A percentile compares a stretch with the other conserved stretches of the same genome.
These are phyloP conservation scores for Solanum infundibuliforme DNA, from an alignment of 257 asterid species.

Conservation along the genomic window DNA sequence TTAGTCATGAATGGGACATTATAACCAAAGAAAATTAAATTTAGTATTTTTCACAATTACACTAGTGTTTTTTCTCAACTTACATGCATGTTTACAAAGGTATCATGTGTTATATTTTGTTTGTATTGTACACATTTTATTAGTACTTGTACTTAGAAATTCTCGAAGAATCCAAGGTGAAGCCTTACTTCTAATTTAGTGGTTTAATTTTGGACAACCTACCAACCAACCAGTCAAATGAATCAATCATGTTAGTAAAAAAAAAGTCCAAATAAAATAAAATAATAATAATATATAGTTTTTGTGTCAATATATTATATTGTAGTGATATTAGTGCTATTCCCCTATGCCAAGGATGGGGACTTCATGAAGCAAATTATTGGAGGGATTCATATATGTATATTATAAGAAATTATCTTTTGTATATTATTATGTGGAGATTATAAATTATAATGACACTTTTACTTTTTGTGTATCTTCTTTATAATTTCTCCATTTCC, in stretches of 20 bases:
- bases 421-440: background rate
- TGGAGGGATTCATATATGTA: background rate
- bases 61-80: background rate
- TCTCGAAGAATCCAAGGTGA: constrained; percentile 1
- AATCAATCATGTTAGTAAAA: background rate
- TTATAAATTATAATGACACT: background rate
- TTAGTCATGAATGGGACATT: background rate
- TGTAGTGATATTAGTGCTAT: background rate
- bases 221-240: background rate
- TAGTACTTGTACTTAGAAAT: background rate
- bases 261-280: background rate
- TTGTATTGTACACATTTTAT: background rate
- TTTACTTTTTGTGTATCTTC: background rate
- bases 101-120: background rate
- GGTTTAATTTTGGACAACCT: background rate
- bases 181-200: background rate
- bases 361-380: background rate
- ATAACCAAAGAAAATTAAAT: background rate
- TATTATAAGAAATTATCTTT: background rate
- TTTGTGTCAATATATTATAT: background rate
- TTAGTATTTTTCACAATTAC: background rate
- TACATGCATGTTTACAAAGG: constrained; percentile 4
- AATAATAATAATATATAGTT: too few species aligned
- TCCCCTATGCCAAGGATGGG: background rate
- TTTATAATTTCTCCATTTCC: background rate